Conservation (phyloP, 2,329 filamentous ascomycete species). For the Pseudogymnoascus sp. region DNA sequence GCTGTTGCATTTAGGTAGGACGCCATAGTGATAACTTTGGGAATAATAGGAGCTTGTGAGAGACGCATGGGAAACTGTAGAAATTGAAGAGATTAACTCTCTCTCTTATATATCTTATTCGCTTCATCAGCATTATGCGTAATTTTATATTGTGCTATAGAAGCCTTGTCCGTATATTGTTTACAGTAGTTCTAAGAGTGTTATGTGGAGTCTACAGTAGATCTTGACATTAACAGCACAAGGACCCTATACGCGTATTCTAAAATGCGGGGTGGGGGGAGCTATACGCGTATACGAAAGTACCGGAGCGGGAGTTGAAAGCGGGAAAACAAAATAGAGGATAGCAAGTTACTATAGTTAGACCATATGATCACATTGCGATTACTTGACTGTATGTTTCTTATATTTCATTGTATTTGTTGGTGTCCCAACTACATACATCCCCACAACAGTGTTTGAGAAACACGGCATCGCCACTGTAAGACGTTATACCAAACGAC, state of each 20-base stretch:
- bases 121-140: not conserved
- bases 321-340: not conserved
- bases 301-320: not conserved
- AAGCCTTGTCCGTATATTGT: not conserved
- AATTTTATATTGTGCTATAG: not conserved
- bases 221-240: not conserved
- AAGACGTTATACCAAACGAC: not conserved
- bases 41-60: not conserved
- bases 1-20: not conserved
- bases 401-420: not conserved
- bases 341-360: not conserved
- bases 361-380: not conserved
- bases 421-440: not conserved
- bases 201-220: not conserved
- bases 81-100: not conserved
- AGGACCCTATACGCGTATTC: not conserved
- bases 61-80: not conserved
- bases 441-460: not conserved
- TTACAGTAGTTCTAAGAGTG: not conserved
- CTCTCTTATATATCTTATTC: not conserved
- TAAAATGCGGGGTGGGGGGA: not conserved
- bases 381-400: not conserved
- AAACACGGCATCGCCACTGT: not conserved
- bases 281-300: not conserved
- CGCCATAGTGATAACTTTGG: not conserved